Percentiles rank a stretch among this genome's conserved stretches.
phyloP scores from a whole-genome alignment of 1,284 basidiomycete genomes.

The Stereum hirsutum region DNA sequence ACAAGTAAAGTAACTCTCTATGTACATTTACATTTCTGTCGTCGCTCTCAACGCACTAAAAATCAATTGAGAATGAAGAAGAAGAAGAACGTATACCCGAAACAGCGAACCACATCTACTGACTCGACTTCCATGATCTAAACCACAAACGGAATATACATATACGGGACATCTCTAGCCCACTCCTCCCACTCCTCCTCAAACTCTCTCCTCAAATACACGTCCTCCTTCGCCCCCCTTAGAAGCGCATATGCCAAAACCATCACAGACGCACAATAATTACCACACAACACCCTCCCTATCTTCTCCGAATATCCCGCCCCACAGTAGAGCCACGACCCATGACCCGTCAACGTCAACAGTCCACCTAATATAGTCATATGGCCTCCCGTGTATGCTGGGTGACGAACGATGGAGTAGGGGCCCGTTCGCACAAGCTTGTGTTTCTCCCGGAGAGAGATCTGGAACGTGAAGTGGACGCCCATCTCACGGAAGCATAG shows the following conservation, averaged over 20 bases:
- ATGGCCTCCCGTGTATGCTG: neutral
- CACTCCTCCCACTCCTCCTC: slow-evolving; percentile 10
- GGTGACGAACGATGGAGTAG: slow-evolving; percentile 3
- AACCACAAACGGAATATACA: no score
- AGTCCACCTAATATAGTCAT: neutral
- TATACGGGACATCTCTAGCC: slow-evolving; percentile 9
- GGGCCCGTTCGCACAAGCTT: slow-evolving; percentile 3
- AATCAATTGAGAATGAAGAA: no score
- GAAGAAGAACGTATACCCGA: no score
- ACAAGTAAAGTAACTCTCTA: no score
- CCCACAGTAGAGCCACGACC: neutral
- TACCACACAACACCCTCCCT: neutral
- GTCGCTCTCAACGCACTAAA: no score
- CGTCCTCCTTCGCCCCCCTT: slow-evolving; percentile 7
- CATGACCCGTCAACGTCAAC: neutral
- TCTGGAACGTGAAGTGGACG: slow-evolving; percentile 1
- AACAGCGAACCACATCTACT: no score
- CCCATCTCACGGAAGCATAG: slow-evolving; percentile 1
- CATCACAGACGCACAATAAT: neutral
- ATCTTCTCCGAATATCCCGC: neutral
- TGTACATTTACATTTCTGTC: no score
- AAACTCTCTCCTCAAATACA: slow-evolving; percentile 8
- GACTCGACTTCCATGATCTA: no score
- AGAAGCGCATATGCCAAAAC: neutral
- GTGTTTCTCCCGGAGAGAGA: slow-evolving; percentile 1